These are phyloP conservation scores for Chaetomium tenue DNA, from an alignment of 495 filamentous ascomycete genomes.

Conservation along the genomic window DNA sequence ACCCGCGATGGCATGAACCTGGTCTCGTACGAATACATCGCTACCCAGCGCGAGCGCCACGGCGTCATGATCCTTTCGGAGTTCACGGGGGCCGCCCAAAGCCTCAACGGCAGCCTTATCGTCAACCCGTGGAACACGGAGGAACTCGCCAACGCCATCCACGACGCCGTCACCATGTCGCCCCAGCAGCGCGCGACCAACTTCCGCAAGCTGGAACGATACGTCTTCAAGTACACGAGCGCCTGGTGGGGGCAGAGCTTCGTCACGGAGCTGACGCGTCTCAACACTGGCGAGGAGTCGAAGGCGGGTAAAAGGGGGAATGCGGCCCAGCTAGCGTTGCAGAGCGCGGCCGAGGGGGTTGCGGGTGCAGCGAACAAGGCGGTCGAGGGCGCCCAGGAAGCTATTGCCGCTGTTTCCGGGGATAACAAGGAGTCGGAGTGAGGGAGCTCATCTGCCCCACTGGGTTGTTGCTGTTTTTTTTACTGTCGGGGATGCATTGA, in stretches of 20 bases:
- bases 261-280: conserved; percentile 73
- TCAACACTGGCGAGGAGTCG: conserved; percentile 32
- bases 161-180: conserved; percentile 79
- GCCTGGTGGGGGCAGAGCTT: conserved; percentile 98
- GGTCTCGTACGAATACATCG: conserved; percentile 94
- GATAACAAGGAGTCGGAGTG: conserved; percentile 16
- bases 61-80: conserved; percentile 91
- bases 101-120: conserved; percentile 77
- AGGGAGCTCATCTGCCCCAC: not conserved
- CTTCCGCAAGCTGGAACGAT: conserved; percentile 75
- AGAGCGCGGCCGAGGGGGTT: conserved; percentile 21
- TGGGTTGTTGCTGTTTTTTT: not conserved
- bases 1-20: conserved; percentile 98
- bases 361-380: conserved; percentile 26
- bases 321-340: conserved; percentile 13
- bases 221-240: conserved; percentile 89
- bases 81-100: conserved; percentile 86
- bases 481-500: not conserved
- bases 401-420: conserved; percentile 4
- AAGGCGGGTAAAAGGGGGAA: conserved; percentile 8
- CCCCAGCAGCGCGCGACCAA: conserved; percentile 79
- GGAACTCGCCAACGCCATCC: conserved; percentile 80
- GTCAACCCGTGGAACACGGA: conserved; percentile 93
- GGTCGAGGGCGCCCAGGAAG: conserved; percentile 22
- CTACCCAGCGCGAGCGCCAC: conserved; percentile 76